Conservation (phyloP, 106 monocot genomes). For the Iris macrosiphon region DNA sequence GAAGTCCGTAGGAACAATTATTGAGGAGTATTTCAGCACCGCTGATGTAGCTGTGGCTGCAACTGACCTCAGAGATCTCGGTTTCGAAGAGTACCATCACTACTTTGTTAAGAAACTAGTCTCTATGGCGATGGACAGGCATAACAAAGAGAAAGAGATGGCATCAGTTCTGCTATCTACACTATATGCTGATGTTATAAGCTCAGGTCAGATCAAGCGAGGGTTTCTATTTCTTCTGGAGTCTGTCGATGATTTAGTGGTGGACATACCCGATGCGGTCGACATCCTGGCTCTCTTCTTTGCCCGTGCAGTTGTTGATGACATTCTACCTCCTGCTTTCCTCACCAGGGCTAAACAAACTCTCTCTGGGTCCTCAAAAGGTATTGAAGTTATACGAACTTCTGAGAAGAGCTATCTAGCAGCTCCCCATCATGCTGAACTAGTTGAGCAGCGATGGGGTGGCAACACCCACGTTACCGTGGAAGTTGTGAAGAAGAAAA, state of each 20-base stretch:
- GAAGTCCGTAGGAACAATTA: constrained; percentile 29
- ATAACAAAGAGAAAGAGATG: constrained; percentile 86
- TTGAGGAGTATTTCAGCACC: constrained; percentile 69
- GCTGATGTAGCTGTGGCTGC: constrained; percentile 60
- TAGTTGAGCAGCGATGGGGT: constrained; percentile 70
- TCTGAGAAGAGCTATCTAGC: constrained; percentile 79
- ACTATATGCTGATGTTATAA: constrained; percentile 53
- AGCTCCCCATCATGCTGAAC: constrained; percentile 83
- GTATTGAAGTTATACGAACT: constrained; percentile 45
- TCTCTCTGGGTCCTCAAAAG: constrained; percentile 42
- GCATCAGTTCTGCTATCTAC: constrained; percentile 64
- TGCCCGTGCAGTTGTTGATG: constrained; percentile 77
- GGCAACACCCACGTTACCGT: constrained; percentile 67
- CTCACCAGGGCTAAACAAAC: constrained; percentile 32
- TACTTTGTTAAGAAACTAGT: constrained; percentile 73
- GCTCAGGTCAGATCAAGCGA: constrained; percentile 35
- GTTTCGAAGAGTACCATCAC: constrained; percentile 40
- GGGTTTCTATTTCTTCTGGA: constrained; percentile 62
- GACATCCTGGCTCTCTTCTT: constrained; percentile 66
- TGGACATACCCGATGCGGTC: constrained; percentile 63
- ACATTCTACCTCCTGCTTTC: constrained; percentile 69
- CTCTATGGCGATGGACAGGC: constrained; percentile 74
- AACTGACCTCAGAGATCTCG: constrained; percentile 55
- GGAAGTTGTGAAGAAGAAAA: constrained; percentile 76
- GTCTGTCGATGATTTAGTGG: constrained; percentile 49